Base-by-base conservation (phyloP, 257 asterid genomes). In the Plantago elongata region DNA sequence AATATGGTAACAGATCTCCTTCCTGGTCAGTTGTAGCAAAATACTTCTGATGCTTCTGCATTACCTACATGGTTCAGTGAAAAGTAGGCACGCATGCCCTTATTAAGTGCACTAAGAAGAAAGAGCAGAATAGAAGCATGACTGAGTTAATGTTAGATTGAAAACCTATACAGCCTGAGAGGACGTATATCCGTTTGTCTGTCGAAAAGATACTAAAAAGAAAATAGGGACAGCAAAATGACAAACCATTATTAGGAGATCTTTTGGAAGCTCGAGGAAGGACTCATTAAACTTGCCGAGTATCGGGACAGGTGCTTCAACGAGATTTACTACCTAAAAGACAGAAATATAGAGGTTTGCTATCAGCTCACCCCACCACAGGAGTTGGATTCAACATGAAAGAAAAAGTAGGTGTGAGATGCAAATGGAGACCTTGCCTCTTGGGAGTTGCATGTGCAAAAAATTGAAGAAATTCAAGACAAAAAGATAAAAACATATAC, bases 21-120 rank as follows among this genome's bases (percentile, higher is more conserved):
- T 80, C 75, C 75, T 78, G 78, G 70, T 88, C 87, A 10, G 89
- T 84, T 68, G 89, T 69, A 45, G 95, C 95, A 69, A 92, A 92
- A 83, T 92, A 89, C 73, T 83, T 92, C 73, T 92, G 97, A 79
- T 92, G 98, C 82, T 92, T 86, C 85, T 81, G 95, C 98, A 91
- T 92, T 59, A 92, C 98, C 98, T 91, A 84, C 79, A 73, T 11
- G 59, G 40, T 65, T 63, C 68, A 68, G 62, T 43, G 50, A 68
- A 54, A 22, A 22, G 1, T 22, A 22, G n/a, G n/a, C n/a, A n/a
- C n/a, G 57, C 45, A 60, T 57, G 30, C 9, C n/a, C 61, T 30
- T 60, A 38, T 13, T 55, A 51, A 51, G 30, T 18, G 45, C 37
- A 64, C 38, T 5, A 16, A 69, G 54, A 42, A 50, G 55, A 15